Base-by-base conservation (phyloP, 2,329 filamentous ascomycete genomes). In the Exophiala xenobiotica region DNA sequence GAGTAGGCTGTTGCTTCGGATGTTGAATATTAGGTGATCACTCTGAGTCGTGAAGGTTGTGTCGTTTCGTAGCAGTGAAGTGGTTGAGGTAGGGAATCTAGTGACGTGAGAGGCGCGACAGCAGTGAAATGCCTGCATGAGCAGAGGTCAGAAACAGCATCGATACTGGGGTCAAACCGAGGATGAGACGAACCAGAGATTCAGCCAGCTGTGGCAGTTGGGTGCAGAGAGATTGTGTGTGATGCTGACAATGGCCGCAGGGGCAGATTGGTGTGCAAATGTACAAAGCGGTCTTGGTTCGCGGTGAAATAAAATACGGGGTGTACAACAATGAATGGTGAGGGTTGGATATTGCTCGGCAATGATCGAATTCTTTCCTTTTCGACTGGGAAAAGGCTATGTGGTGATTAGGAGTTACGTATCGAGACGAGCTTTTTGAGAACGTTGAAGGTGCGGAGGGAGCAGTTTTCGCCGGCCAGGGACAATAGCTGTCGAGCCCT, bases 151-250 rank as follows among this genome's bases (percentile, higher is more conserved):
- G 16, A 33, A 20, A 12, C n/a, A 27, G 4, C 19, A 20, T 33
- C 20, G 31, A 31, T 33, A 14, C 20, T 26, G 18, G 9, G 18
- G 41, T 40, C 18, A 38, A 11, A 12, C 22, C n/a, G 29, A 24
- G n/a, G 23, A 41, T 3, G 20, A 27, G 35, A 54, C 52, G 31
- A 27, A 58, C 55, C 55, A 52, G 41, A 50, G 22, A 27, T 53
- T 53, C 55, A 58, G 55, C 52, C 55, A 55, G 55, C 55, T 53
- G 52, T 58, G 49, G 46, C 52, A 55, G 45, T 24, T 12, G 16
- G 40, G 29, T 20, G 40, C 33, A 37, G 23, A 53, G 37, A 37
- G 39, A 47, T 19, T 22, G 20, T 40, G 19, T 16, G 44, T 47
- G 47, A 18, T 27, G 43, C 38, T 29, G 27, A 19, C 46, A 29